These are phyloP conservation scores for Abrus precatorius DNA, from an alignment of 306 rosid genomes.

Conservation along the genomic window DNA sequence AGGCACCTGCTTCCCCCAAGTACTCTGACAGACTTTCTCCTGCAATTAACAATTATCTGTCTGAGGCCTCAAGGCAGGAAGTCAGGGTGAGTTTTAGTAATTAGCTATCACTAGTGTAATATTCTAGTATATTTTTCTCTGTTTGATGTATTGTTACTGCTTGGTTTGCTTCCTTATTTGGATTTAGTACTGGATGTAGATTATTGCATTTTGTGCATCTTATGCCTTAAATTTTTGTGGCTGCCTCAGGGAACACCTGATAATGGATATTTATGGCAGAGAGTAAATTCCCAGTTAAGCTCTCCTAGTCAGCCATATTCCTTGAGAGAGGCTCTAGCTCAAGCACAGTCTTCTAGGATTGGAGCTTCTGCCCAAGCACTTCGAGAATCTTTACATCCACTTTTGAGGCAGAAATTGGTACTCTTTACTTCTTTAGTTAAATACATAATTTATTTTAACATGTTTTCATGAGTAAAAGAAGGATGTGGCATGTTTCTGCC, in stretches of 20 bases:
- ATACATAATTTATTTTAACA: not conserved
- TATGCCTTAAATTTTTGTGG: conserved; percentile 50
- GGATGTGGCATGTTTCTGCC: not conserved
- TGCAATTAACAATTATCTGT: conserved; percentile 91
- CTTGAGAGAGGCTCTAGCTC: conserved; percentile 98
- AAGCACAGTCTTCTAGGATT: conserved; percentile 98
- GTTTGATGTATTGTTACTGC: conserved; percentile 26
- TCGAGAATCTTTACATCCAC: conserved; percentile 95
- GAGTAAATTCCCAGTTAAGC: conserved; percentile 95
- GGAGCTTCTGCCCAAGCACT: conserved; percentile 99
- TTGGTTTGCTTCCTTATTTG: conserved; percentile 29
- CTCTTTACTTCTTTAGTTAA: conserved; percentile 21
- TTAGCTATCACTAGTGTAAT: conserved; percentile 29
- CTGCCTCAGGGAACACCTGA: conserved; percentile 99
- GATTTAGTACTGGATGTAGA: conserved; percentile 27
- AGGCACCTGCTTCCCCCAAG: conserved; percentile 91
- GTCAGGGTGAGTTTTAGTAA: conserved; percentile 78
- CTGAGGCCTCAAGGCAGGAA: conserved; percentile 98
- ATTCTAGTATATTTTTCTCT: not conserved
- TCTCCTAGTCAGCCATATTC: conserved; percentile 99
- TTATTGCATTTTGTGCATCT: conserved; percentile 38
- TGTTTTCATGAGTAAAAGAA: conserved; percentile 2
- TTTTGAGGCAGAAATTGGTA: conserved; percentile 98
- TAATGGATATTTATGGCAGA: conserved; percentile 91
- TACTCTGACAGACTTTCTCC: conserved; percentile 98